These are phyloP conservation scores for Neoarthrinium moseri DNA, from an alignment of 2,329 filamentous ascomycete genomes.

Conservation along the genomic window DNA sequence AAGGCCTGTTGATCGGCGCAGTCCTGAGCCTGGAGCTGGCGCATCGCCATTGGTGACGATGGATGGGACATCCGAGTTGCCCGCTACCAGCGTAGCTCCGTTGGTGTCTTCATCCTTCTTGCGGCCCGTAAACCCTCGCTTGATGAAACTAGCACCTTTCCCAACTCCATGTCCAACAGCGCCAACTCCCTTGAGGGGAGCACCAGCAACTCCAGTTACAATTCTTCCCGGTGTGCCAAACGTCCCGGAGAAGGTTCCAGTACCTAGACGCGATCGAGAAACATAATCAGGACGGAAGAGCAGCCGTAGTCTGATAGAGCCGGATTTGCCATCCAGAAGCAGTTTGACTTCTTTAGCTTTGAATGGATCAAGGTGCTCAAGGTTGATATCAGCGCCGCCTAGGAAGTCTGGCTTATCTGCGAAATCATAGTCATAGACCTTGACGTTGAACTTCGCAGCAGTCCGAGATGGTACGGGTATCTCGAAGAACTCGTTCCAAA, in stretches of 20 bases:
- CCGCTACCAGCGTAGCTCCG: constrained; percentile 39
- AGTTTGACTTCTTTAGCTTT: constrained; percentile 72
- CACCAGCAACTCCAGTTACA: constrained; percentile 76
- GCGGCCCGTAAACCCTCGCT: constrained; percentile 74
- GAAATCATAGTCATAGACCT: constrained; percentile 95
- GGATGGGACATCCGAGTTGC: constrained; percentile 38
- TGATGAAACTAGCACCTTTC: constrained; percentile 88
- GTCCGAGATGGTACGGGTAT: constrained; percentile 79
- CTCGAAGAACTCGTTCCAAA: constrained; percentile 97
- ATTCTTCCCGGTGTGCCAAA: constrained; percentile 87
- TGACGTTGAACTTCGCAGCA: constrained; percentile 76
- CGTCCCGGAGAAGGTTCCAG: constrained; percentile 88
- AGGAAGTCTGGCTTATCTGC: constrained; percentile 90
- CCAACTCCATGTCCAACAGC: constrained; percentile 81
- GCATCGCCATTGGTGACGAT: constrained; percentile 42
- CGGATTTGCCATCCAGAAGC: constrained; percentile 84
- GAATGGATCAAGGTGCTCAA: constrained; percentile 84
- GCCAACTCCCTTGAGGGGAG: constrained; percentile 89
- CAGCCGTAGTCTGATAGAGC: constrained; percentile 76
- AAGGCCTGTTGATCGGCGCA: constrained; percentile 41
- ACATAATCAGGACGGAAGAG: constrained; percentile 94
- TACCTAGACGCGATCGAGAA: constrained; percentile 80
- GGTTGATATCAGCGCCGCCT: constrained; percentile 73
- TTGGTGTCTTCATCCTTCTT: constrained; percentile 63
- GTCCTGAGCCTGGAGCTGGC: constrained; percentile 29